These are phyloP conservation scores for Lentinula boryana DNA, from an alignment of 768 basidiomycete genomes.

Conservation along the genomic window DNA sequence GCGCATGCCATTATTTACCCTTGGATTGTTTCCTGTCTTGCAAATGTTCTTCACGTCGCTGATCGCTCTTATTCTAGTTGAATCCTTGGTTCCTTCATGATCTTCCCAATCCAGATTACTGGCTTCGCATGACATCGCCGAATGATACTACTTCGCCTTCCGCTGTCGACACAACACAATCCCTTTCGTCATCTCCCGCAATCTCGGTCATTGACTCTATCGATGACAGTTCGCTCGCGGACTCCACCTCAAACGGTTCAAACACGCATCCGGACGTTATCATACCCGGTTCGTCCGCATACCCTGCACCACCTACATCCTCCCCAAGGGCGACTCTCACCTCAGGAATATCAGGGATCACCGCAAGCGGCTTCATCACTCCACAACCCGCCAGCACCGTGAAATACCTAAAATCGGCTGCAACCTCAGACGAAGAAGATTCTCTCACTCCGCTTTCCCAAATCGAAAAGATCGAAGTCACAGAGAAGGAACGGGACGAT, in stretches of 20 bases:
- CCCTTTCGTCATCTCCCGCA: neutral
- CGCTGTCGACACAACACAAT: neutral
- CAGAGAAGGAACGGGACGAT: constrained; percentile 69
- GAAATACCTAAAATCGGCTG: neutral
- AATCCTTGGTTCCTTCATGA: constrained; percentile 67
- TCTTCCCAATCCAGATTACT: constrained; percentile 56
- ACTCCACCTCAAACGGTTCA: neutral
- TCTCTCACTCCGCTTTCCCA: neutral
- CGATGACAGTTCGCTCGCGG: neutral
- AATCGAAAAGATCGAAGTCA: constrained; percentile 37
- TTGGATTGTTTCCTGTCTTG: constrained; percentile 7
- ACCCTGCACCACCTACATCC: neutral
- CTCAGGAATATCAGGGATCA: neutral
- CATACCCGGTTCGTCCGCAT: neutral
- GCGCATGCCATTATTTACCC: constrained; percentile 5
- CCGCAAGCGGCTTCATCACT: neutral
- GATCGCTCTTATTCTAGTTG: constrained; percentile 26
- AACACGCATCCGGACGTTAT: neutral
- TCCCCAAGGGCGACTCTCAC: neutral
- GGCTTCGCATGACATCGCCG: constrained; percentile 50
- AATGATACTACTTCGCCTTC: constrained; percentile 1
- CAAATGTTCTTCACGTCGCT: no score
- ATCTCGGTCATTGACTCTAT: neutral
- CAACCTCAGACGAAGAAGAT: constrained; percentile 12
- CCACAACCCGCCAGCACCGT: neutral